A percentile compares a stretch with the other conserved stretches of the same genome.
These are phyloP conservation scores for Rhizophlyctis rosea DNA, from an alignment of 192 early-diverging fungal genomes.

Conservation along the genomic window DNA sequence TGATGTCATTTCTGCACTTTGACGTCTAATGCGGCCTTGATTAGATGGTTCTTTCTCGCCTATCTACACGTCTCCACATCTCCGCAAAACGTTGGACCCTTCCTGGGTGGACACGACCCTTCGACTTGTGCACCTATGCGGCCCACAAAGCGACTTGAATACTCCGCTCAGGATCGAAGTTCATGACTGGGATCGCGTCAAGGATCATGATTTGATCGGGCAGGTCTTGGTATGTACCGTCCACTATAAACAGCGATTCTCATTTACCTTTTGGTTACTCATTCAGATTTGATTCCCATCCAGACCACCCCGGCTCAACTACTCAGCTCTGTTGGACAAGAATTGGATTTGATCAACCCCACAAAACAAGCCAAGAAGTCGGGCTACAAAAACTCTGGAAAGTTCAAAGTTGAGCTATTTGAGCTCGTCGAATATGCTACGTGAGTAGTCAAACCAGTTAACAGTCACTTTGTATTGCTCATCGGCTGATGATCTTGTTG, in stretches of 20 bases:
- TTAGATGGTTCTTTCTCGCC: too few species aligned
- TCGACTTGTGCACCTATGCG: too few species aligned
- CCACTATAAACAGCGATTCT: background rate
- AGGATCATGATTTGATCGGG: conserved; percentile 10
- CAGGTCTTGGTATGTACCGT: conserved; percentile 10
- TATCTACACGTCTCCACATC: too few species aligned
- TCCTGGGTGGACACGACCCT: too few species aligned
- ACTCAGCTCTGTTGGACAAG: conserved; percentile 6
- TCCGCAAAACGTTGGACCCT: too few species aligned
- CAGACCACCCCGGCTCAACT: conserved; percentile 8
- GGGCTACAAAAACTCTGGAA: conserved; percentile 20
- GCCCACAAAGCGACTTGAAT: too few species aligned
- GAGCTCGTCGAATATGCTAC: conserved; percentile 18
- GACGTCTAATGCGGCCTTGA: too few species aligned
- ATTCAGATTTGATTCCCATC: background rate
- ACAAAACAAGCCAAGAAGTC: conserved; percentile 16
- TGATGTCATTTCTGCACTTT: too few species aligned
- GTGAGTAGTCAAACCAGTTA: conserved; percentile 12
- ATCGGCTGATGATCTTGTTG: background rate
- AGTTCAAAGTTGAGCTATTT: conserved; percentile 23
- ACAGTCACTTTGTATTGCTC: conserved; percentile 2
- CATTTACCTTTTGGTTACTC: too few species aligned
- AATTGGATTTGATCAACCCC: conserved; percentile 23
- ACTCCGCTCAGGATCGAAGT: too few species aligned
- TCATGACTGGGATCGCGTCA: too few species aligned